These are phyloP conservation scores for Rhizoclosmatium globosum DNA, from an alignment of 192 early-diverging fungal species.

Conservation along the genomic window DNA sequence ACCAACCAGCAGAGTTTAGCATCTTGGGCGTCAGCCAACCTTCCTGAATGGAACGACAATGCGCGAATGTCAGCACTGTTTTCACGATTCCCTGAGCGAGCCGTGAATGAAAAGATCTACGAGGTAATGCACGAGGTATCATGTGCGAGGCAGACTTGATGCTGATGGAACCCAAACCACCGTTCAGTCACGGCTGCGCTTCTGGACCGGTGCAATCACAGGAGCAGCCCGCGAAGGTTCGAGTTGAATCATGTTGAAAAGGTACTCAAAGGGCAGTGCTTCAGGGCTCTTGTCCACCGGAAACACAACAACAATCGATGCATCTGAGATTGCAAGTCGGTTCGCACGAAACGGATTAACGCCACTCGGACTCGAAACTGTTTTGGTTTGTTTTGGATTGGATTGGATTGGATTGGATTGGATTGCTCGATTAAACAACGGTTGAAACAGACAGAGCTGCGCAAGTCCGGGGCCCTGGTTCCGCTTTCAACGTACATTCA, in stretches of 20 bases:
- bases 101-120: neutral
- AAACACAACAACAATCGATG: neutral
- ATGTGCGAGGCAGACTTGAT: too few relatives aligned
- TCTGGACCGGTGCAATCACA: neutral
- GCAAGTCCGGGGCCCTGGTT: neutral
- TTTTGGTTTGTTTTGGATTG: neutral
- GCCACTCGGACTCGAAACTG: neutral
- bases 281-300: too few relatives aligned
- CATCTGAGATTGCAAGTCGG: neutral
- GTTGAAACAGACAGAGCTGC: neutral
- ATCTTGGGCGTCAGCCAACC: neutral
- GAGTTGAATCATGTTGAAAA: neutral
- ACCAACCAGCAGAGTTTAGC: neutral
- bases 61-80: neutral
- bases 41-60: neutral
- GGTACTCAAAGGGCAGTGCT: too few relatives aligned
- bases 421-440: neutral
- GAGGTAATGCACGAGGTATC: neutral
- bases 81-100: neutral
- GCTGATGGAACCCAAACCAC: neutral
- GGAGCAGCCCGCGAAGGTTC: neutral
- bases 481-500: neutral
- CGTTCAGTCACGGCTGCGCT: neutral
- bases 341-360: neutral
- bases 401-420: too few relatives aligned